phyloP scores from a whole-genome alignment of 306 rosid species.

The Lotus japonicus region DNA sequence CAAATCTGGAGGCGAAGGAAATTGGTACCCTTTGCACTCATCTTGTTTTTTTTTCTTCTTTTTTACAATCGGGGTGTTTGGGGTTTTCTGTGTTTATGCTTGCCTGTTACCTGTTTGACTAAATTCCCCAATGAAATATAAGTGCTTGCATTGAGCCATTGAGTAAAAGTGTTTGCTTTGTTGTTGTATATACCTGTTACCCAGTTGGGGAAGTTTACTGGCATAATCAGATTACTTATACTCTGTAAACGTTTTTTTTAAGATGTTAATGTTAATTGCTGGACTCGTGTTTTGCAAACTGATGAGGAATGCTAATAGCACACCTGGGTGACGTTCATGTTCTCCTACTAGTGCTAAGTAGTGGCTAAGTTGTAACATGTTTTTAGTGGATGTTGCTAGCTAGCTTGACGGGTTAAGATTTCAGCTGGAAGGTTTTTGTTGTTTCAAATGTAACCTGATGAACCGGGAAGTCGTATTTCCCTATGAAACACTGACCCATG shows the following conservation, averaged over 20 bases:
- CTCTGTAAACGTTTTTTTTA: not conserved
- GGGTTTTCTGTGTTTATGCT: not conserved
- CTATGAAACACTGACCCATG: not conserved
- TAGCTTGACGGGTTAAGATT: conserved; percentile 1
- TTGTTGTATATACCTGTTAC: not conserved
- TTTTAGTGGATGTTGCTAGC: not conserved
- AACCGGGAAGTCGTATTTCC: not conserved
- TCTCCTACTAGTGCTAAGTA: not conserved
- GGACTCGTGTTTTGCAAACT: not conserved
- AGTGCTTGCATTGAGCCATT: not conserved
- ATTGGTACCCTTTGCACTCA: conserved; percentile 41
- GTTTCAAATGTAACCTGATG: not conserved
- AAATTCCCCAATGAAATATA: not conserved
- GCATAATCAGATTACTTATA: not conserved
- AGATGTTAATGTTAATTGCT: not conserved
- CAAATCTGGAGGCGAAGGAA: conserved; percentile 80
- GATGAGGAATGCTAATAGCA: not conserved
- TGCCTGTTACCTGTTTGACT: conserved; percentile 23
- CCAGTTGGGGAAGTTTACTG: not conserved
- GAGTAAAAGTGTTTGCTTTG: not conserved
- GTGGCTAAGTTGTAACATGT: not conserved
- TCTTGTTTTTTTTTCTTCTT: conserved; percentile 9
- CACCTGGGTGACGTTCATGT: no score
- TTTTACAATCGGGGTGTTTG: not conserved
- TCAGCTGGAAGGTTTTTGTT: not conserved